phyloP scores from a whole-genome alignment of 2,329 filamentous ascomycete species.

The Ilyonectria sp. region DNA sequence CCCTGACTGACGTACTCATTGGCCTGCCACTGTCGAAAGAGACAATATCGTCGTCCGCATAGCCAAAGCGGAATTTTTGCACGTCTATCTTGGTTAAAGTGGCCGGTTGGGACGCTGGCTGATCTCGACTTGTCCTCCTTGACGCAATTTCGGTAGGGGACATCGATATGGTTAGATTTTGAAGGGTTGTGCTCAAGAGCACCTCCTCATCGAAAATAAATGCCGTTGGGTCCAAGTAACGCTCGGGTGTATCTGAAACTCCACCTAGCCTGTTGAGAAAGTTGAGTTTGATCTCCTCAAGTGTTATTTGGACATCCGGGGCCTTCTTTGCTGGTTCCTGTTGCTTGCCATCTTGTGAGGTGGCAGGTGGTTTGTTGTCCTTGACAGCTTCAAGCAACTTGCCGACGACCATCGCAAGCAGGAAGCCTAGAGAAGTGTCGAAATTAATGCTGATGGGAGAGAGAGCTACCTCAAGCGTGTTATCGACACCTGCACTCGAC shows the following conservation, averaged over 20 bases:
- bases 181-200: slow-evolving; percentile 66
- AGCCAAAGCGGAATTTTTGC: slow-evolving; percentile 74
- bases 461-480: slow-evolving; percentile 64
- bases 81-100: slow-evolving; percentile 61
- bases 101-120: slow-evolving; percentile 47
- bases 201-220: slow-evolving; percentile 63
- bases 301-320: slow-evolving; percentile 60
- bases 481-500: slow-evolving; percentile 31
- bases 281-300: slow-evolving; percentile 67
- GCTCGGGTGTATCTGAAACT: slow-evolving; percentile 65
- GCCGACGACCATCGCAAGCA: slow-evolving; percentile 66
- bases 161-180: slow-evolving; percentile 57
- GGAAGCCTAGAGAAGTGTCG: slow-evolving; percentile 70
- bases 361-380: slow-evolving; percentile 31
- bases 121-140: slow-evolving; percentile 25
- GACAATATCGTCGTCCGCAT: slow-evolving; percentile 73
- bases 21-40: slow-evolving; percentile 73
- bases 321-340: slow-evolving; percentile 31
- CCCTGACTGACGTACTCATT: slow-evolving; percentile 72
- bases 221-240: slow-evolving; percentile 58
- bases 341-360: slow-evolving; percentile 30
- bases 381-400: slow-evolving; percentile 65
- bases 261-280: slow-evolving; percentile 70
- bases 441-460: slow-evolving; percentile 68
- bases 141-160: slow-evolving; percentile 40